Evolutionary conservation across 805 yeast species (phyloP).

Genomic region (Blastobotrys robertii): DNA sequence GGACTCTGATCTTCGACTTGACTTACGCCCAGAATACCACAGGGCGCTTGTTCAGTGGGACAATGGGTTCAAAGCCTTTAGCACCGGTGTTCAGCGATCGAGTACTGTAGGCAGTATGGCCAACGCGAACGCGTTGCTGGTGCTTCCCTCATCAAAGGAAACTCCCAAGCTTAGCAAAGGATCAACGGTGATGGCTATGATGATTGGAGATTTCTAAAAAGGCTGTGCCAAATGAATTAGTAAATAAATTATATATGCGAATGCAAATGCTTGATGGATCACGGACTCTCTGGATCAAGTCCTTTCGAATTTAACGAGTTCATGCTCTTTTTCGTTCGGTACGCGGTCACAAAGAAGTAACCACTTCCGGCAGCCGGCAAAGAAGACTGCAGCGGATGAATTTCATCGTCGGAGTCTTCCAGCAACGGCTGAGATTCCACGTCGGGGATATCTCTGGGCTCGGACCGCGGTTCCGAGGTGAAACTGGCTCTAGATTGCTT

Average conservation of each 20-base stretch:
- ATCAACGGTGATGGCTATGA: constrained; percentile 15
- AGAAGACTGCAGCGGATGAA: no score
- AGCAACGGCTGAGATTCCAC: no score
- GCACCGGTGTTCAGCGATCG: constrained; percentile 45
- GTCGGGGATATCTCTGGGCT: no score
- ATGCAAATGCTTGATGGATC: neutral
- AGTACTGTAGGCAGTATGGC: constrained; percentile 39
- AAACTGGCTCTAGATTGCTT: no score
- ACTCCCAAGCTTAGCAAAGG: constrained; percentile 9
- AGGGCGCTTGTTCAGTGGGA: constrained; percentile 31
- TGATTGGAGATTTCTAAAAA: constrained; percentile 6
- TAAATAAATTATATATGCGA: neutral
- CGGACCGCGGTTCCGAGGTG: no score
- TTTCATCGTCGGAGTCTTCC: no score
- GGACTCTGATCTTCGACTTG: constrained; percentile 29
- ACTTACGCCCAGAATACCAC: constrained; percentile 43
- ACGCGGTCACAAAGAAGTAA: no score
- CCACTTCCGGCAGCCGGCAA: no score
- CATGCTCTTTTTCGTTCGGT: no score
- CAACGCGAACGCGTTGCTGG: constrained; percentile 37
- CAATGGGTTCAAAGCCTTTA: constrained; percentile 27
- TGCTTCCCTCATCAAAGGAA: constrained; percentile 31
- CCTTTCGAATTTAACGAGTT: no score
- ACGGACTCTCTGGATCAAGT: no score
- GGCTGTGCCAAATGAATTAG: no score